These are phyloP conservation scores for Ceratocystis destructans DNA, from an alignment of 2,329 filamentous ascomycete genomes.

Conservation along the genomic window DNA sequence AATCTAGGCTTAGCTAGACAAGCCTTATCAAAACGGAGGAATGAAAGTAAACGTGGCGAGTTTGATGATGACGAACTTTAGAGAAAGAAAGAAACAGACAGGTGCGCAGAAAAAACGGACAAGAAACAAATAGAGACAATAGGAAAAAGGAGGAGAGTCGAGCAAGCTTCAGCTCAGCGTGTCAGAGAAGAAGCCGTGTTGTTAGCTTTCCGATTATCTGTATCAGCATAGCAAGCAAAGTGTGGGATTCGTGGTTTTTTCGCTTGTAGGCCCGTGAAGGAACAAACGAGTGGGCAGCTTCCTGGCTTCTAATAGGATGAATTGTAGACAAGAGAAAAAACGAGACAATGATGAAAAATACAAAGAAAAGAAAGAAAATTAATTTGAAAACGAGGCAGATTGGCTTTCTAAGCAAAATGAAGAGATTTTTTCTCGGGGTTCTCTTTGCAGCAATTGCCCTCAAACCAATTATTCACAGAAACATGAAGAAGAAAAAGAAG, in stretches of 20 bases:
- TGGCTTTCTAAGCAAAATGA: background rate
- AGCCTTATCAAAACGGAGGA: no score
- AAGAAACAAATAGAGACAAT: background rate
- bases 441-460: background rate
- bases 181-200: background rate
- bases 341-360: background rate
- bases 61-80: background rate
- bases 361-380: slow-evolving; percentile 10
- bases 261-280: background rate
- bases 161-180: background rate
- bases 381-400: slow-evolving; percentile 11
- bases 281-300: background rate
- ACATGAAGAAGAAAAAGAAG: slow-evolving; percentile 12
- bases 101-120: background rate
- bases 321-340: slow-evolving; percentile 4
- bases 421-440: background rate
- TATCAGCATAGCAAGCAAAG: background rate
- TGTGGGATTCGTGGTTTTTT: slow-evolving; percentile 7
- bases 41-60: background rate
- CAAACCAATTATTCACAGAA: slow-evolving; percentile 11
- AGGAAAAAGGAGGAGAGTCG: background rate
- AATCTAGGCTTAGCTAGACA: background rate
- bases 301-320: slow-evolving; percentile 2
- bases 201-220: background rate
- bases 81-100: background rate